Conservation (phyloP, 2,329 filamentous ascomycete genomes). For the Microcyclospora pomicola region DNA sequence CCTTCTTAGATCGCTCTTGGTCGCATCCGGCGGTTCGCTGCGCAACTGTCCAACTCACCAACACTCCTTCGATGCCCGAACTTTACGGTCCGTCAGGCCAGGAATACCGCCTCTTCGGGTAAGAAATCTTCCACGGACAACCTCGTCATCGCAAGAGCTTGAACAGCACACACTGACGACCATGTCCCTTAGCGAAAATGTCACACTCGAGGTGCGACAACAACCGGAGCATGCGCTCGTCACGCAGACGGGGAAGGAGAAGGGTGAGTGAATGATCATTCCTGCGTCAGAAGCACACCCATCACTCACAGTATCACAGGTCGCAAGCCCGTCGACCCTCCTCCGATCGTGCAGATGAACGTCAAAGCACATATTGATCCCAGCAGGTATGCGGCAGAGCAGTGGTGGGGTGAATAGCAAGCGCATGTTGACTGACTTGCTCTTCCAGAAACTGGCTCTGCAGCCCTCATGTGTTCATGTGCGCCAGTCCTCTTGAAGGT, state of each 20-base stretch:
- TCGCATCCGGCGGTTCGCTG: too few species aligned
- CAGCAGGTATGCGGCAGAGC: conserved; percentile 36
- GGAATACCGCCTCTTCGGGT: too few species aligned
- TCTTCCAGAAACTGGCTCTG: conserved; percentile 43
- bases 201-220: conserved; percentile 48
- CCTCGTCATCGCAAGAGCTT: too few species aligned
- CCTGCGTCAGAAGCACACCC: background rate
- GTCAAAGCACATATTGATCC: conserved; percentile 35
- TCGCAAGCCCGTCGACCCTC: conserved; percentile 77
- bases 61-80: too few species aligned
- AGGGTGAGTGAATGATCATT: conserved; percentile 38
- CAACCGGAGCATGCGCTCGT: conserved; percentile 54
- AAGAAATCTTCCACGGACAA: too few species aligned
- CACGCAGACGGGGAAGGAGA: conserved; percentile 55
- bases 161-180: too few species aligned
- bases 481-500: conserved; percentile 36
- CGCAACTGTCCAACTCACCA: too few species aligned
- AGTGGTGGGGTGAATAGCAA: conserved; percentile 20
- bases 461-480: conserved; percentile 52
- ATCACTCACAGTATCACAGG: conserved; percentile 1
- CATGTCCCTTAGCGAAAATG: conserved; percentile 33
- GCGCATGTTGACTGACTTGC: conserved; percentile 5
- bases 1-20: too few species aligned
- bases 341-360: conserved; percentile 64
- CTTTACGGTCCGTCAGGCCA: too few species aligned